These are phyloP conservation scores for Suhomyces sp. DNA, from an alignment of 805 yeast species.

Conservation along the genomic window DNA sequence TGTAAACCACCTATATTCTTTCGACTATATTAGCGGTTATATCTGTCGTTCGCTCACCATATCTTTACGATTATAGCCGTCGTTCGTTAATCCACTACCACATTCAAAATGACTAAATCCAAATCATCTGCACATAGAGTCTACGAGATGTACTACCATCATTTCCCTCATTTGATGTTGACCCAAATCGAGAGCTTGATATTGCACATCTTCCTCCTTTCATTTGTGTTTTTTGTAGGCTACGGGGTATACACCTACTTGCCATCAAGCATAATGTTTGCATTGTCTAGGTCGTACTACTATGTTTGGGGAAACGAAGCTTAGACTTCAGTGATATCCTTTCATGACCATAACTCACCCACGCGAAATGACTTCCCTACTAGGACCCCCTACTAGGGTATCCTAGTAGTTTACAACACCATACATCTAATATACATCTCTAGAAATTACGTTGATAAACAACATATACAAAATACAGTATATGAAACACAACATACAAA, in stretches of 20 bases:
- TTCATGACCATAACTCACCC: background rate
- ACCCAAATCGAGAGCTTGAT: conserved; percentile 40
- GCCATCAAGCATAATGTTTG: conserved; percentile 27
- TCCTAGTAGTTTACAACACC: background rate
- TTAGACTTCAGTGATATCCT: background rate
- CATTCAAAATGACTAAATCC: background rate
- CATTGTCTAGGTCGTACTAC: conserved; percentile 32
- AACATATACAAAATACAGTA: background rate
- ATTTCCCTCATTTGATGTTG: conserved; percentile 50
- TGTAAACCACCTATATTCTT: background rate
- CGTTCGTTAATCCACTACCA: background rate
- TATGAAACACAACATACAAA: no score
- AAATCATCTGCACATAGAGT: conserved; percentile 3
- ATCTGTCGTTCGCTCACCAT: background rate
- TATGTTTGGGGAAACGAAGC: conserved; percentile 31
- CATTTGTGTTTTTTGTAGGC: conserved; percentile 22
- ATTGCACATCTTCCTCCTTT: conserved; percentile 19
- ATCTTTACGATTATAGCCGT: background rate
- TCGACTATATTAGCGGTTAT: background rate
- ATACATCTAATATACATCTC: no score
- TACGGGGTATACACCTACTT: conserved; percentile 27
- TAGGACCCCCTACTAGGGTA: no score
- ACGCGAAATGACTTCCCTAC: background rate
- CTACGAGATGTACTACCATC: conserved; percentile 35
- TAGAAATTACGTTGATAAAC: no score